Evolutionary conservation across 2,329 filamentous ascomycete genomes (phyloP).

Genomic region (Chaetomiaceae sp.): DNA sequence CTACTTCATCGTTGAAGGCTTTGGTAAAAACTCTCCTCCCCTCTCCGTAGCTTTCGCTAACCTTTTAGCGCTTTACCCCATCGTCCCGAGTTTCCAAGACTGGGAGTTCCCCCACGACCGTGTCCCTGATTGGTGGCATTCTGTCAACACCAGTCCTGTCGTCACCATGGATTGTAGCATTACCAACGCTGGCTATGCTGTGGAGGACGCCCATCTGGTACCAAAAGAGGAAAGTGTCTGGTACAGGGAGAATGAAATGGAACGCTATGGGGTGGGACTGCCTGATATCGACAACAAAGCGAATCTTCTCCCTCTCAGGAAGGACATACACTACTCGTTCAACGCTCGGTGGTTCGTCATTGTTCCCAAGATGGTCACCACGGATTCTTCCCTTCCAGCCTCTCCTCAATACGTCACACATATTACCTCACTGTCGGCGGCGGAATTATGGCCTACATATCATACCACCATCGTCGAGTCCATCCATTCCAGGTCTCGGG

Average conservation of each 20-base stretch:
- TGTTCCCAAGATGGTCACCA: not conserved
- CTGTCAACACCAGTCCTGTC: not conserved
- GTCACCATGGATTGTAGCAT: not conserved
- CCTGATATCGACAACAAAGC: not conserved
- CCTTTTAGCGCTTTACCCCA: not conserved
- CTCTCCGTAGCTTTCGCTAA: not conserved
- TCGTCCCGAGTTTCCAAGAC: not conserved
- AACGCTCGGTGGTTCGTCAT: not conserved
- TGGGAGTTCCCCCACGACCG: not conserved
- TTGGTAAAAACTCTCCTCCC: not conserved
- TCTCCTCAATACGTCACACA: not conserved
- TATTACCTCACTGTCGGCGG: not conserved
- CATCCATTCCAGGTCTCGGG: not conserved
- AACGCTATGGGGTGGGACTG: not conserved
- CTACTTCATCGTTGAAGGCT: not conserved
- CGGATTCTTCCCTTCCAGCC: not conserved
- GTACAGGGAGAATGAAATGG: not conserved
- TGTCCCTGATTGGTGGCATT: not conserved
- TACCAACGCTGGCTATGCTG: constrained; percentile 1
- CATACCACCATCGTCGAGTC: not conserved
- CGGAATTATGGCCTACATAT: not conserved
- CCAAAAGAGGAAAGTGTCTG: not conserved
- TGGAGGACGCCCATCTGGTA: not conserved
- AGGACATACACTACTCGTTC: constrained; percentile 1
- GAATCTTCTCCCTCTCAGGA: not conserved